Evolutionary conservation across 148 eudicot genomes (phyloP).

Genomic region (Rhododendron henanense): DNA sequence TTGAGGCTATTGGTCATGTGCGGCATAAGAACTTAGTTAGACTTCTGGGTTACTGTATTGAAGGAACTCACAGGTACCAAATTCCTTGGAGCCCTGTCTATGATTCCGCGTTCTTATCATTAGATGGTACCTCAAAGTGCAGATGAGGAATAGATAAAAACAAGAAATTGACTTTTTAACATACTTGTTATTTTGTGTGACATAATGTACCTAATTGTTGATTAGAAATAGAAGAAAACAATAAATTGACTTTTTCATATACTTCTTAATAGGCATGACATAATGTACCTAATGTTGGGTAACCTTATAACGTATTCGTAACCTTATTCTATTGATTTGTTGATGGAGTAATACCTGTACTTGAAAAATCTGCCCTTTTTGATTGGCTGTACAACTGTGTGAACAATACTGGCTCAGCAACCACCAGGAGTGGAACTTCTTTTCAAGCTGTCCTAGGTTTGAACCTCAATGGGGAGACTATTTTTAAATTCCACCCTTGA

Average conservation of each 20-base stretch:
- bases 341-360: neutral
- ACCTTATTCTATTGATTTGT: neutral
- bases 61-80: conserved; percentile 81
- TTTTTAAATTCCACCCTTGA: neutral
- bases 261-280: neutral
- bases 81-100: neutral
- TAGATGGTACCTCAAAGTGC: neutral
- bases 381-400: neutral
- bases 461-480: neutral
- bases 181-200: neutral
- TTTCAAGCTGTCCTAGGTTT: neutral
- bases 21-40: conserved; percentile 85
- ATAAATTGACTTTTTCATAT: neutral
- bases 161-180: neutral
- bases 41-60: conserved; percentile 79
- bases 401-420: neutral
- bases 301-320: neutral
- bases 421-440: neutral
- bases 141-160: neutral
- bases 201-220: neutral
- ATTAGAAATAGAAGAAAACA: neutral
- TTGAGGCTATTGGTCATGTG: conserved; percentile 91
- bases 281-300: neutral
- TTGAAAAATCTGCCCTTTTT: neutral
- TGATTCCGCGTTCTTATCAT: neutral